phyloP scores from a whole-genome alignment of 176 grass and related monocot species.

The Melocanna baccifera region DNA sequence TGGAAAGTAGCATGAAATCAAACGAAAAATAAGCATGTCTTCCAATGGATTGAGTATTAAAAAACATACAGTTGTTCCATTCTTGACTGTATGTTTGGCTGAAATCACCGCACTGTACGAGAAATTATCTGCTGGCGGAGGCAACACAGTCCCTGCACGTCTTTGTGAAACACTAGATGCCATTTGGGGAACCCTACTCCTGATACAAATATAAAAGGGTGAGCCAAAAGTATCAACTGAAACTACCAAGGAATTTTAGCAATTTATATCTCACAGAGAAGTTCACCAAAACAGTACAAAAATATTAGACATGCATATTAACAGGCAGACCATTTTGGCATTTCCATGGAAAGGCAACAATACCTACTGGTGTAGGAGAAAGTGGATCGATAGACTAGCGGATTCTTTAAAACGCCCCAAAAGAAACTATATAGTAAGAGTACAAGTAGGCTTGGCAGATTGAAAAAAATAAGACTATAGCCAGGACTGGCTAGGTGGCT shows the following conservation, averaged over 20 bases:
- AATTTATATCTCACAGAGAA: background rate
- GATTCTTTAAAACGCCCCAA: conserved; percentile 3
- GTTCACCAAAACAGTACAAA: background rate
- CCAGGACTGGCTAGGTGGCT: background rate
- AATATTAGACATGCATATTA: conserved; percentile 1
- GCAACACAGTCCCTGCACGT: conserved; percentile 70
- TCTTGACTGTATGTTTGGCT: conserved; percentile 60
- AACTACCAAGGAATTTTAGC: conserved; percentile 16
- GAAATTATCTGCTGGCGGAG: conserved; percentile 77
- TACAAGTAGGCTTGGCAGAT: background rate
- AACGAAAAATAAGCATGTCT: background rate
- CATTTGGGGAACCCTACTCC: conserved; percentile 96
- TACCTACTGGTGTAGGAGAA: background rate
- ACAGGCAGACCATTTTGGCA: conserved; percentile 4
- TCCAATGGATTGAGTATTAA: conserved; percentile 12
- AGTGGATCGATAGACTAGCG: background rate
- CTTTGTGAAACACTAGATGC: conserved; percentile 68
- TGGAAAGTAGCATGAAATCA: conserved; percentile 11
- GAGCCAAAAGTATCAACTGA: conserved; percentile 3
- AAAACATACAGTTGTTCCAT: conserved; percentile 57
- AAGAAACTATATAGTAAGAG: background rate
- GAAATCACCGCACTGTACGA: conserved; percentile 53
- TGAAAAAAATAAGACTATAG: background rate
- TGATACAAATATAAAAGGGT: conserved; percentile 37
- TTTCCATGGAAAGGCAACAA: background rate